Conservation (phyloP, 306 rosid genomes). For the Rubus idaeus region DNA sequence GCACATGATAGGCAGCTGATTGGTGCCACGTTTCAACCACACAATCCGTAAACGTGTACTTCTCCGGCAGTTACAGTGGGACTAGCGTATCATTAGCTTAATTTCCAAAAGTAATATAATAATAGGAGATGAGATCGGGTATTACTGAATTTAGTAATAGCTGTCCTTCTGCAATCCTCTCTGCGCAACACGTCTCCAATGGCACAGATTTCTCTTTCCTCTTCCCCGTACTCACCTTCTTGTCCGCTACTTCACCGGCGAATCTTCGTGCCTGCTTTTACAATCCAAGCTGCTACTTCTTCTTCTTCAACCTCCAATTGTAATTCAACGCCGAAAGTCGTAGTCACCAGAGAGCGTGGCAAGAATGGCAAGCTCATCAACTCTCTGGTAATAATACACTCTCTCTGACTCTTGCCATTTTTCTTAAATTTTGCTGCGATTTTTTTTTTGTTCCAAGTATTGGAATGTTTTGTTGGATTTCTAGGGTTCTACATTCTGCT, state of each 20-base stretch:
- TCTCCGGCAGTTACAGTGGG: too few relatives aligned
- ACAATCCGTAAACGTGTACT: too few relatives aligned
- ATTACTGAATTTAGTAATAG: conserved; percentile 36
- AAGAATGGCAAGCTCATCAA: conserved; percentile 84
- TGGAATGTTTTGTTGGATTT: not conserved
- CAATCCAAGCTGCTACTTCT: conserved; percentile 31
- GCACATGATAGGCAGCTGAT: too few relatives aligned
- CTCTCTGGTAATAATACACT: conserved; percentile 57
- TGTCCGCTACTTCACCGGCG: conserved; percentile 52
- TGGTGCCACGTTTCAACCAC: too few relatives aligned
- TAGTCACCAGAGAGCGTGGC: conserved; percentile 97
- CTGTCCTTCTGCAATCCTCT: conserved; percentile 28
- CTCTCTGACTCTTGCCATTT: not conserved
- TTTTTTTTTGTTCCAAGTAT: not conserved
- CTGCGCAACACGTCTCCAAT: conserved; percentile 73
- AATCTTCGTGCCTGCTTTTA: conserved; percentile 35
- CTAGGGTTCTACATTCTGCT: conserved; percentile 13
- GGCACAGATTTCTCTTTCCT: conserved; percentile 47
- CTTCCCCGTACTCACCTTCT: conserved; percentile 27
- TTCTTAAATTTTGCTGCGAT: not conserved
- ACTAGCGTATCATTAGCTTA: too few relatives aligned
- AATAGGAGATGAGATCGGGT: too few relatives aligned
- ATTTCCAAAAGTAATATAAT: too few relatives aligned
- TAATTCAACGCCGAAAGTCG: conserved; percentile 51
- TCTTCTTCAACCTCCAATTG: conserved; percentile 32